Conservation (phyloP, 371 early-diverging fungal species). For the Actinomortierella wolfii region DNA sequence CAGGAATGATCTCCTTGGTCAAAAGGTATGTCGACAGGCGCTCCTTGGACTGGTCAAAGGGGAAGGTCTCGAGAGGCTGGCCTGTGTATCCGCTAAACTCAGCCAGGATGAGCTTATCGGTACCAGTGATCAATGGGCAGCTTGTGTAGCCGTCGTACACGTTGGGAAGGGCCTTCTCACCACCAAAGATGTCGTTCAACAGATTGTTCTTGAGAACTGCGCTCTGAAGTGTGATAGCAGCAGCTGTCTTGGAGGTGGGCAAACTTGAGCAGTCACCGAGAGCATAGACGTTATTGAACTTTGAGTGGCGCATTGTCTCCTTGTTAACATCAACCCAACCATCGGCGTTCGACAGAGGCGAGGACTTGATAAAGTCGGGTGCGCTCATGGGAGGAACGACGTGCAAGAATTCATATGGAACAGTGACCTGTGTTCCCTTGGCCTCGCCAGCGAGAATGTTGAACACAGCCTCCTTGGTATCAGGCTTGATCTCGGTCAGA, state of each 20-base stretch:
- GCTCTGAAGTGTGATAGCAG: constrained; percentile 85
- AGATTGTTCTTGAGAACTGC: constrained; percentile 79
- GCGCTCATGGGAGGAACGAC: constrained; percentile 89
- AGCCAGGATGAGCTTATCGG: constrained; percentile 81
- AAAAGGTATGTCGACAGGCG: constrained; percentile 67
- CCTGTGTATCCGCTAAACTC: constrained; percentile 89
- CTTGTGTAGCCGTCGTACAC: constrained; percentile 79
- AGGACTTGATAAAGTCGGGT: constrained; percentile 76
- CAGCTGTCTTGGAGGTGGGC: constrained; percentile 93
- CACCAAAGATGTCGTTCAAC: constrained; percentile 65
- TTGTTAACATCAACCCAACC: constrained; percentile 88
- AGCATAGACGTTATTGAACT: constrained; percentile 79
- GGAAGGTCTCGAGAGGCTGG: constrained; percentile 83
- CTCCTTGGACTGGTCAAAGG: constrained; percentile 80
- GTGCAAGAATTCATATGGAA: constrained; percentile 83
- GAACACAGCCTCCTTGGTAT: constrained; percentile 75
- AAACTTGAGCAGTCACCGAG: constrained; percentile 84
- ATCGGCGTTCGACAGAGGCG: constrained; percentile 72
- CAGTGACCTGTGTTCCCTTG: constrained; percentile 57
- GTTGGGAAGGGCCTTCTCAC: constrained; percentile 16
- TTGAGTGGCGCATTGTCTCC: constrained; percentile 78
- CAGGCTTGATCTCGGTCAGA: constrained; percentile 69
- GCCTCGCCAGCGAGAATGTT: constrained; percentile 58
- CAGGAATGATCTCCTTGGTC: constrained; percentile 77
- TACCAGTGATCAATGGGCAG: constrained; percentile 82